Evolutionary conservation across 208 protist genomes (phyloP).

Genomic region (Trypanosomatidae sp.): DNA sequence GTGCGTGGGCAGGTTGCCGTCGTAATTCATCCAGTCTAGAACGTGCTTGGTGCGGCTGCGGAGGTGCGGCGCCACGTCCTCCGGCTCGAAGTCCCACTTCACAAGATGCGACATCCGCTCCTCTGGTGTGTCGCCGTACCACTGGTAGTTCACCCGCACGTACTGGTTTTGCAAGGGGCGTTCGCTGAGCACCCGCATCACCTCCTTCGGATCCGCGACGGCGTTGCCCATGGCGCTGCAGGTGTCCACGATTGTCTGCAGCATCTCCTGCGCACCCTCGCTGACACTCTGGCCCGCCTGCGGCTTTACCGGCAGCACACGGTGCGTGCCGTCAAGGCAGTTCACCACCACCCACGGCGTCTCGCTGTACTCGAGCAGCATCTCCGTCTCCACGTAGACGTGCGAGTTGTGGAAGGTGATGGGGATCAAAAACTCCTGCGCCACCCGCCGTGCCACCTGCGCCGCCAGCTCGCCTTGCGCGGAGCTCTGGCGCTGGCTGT

Average conservation of each 20-base stretch:
- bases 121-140: slow-evolving; percentile 89
- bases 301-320: slow-evolving; percentile 50
- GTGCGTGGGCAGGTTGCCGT: slow-evolving; percentile 83
- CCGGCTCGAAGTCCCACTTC: slow-evolving; percentile 83
- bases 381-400: slow-evolving; percentile 90
- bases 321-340: slow-evolving; percentile 70
- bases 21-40: slow-evolving; percentile 86
- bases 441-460: slow-evolving; percentile 57
- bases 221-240: slow-evolving; percentile 59
- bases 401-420: slow-evolving; percentile 94
- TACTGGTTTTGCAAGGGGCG: slow-evolving; percentile 89
- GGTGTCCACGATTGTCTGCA: slow-evolving; percentile 48
- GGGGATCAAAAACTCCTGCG: slow-evolving; percentile 81
- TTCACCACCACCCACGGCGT: slow-evolving; percentile 88
- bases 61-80: slow-evolving; percentile 46
- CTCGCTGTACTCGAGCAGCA: slow-evolving; percentile 91
- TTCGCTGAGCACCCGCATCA: slow-evolving; percentile 72
- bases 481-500: slow-evolving; percentile 73
- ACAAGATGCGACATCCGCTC: slow-evolving; percentile 85
- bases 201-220: slow-evolving; percentile 63
- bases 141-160: slow-evolving; percentile 92
- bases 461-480: slow-evolving; percentile 38
- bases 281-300: slow-evolving; percentile 23
- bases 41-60: slow-evolving; percentile 69
- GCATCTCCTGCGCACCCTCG: slow-evolving; percentile 44